Conservation (phyloP, 257 asterid genomes). For the Solanum dulcamara region DNA sequence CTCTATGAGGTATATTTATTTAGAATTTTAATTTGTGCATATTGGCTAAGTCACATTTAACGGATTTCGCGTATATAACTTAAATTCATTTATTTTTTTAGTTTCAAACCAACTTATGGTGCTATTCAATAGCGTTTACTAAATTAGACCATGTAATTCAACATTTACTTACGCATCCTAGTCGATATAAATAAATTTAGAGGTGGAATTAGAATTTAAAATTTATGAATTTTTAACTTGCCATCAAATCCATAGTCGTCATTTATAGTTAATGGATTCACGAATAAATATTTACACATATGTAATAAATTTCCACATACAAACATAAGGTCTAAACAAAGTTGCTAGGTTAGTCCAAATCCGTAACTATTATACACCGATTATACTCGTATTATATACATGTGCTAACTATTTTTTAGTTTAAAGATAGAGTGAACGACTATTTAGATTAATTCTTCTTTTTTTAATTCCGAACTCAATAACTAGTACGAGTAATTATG, state of each 20-base stretch:
- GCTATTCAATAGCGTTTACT: not conserved
- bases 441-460: not conserved
- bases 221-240: not conserved
- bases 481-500: not conserved
- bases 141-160: not conserved
- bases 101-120: not conserved
- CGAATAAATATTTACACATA: not conserved
- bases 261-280: not conserved
- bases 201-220: too few species aligned
- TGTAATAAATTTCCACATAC: not conserved
- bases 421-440: not conserved
- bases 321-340: not conserved
- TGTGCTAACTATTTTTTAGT: not conserved
- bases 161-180: not conserved
- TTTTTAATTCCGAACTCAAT: not conserved
- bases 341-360: not conserved
- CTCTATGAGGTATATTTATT: slow-evolving; percentile 46
- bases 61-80: not conserved
- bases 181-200: not conserved
- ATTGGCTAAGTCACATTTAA: too few species aligned
- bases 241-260: not conserved
- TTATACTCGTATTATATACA: not conserved
- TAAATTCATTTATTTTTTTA: not conserved
- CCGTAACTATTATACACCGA: not conserved
- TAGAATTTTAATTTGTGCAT: too few species aligned